These are phyloP conservation scores for Spizellomyces punctatus DNA, from an alignment of 192 early-diverging fungal genomes.

Conservation along the genomic window DNA sequence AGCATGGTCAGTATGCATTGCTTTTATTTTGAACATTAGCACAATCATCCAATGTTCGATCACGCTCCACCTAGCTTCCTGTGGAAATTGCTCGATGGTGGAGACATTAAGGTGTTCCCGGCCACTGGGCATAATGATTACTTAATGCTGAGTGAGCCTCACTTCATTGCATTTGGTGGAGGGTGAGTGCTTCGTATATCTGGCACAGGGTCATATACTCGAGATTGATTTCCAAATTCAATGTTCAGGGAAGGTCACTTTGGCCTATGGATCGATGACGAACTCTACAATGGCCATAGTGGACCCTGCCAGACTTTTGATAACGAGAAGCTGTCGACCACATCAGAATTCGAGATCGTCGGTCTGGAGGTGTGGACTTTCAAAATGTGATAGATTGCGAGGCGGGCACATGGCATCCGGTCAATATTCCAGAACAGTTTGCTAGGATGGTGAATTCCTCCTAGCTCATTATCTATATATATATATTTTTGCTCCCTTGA, in stretches of 20 bases:
- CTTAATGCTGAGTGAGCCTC: constrained; percentile 32
- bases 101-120: constrained; percentile 7
- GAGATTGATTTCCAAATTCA: neutral
- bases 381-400: constrained; percentile 33
- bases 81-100: too few relatives aligned
- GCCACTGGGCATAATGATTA: constrained; percentile 41
- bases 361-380: constrained; percentile 51
- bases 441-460: too few relatives aligned
- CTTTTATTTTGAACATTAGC: neutral
- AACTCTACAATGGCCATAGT: constrained; percentile 52
- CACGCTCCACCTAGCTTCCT: too few relatives aligned
- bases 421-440: too few relatives aligned
- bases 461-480: too few relatives aligned
- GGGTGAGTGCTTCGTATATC: constrained; percentile 22
- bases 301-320: constrained; percentile 52
- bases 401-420: too few relatives aligned
- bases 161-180: constrained; percentile 39
- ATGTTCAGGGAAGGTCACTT: constrained; percentile 43
- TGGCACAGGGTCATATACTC: neutral
- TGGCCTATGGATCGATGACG: constrained; percentile 55
- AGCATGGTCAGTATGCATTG: constrained; percentile 28
- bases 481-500: too few relatives aligned
- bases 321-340: constrained; percentile 41
- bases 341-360: constrained; percentile 42
- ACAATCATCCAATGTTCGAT: too few relatives aligned